These are phyloP conservation scores for Russula sp. DNA, from an alignment of 768 basidiomycete species.

Conservation along the genomic window DNA sequence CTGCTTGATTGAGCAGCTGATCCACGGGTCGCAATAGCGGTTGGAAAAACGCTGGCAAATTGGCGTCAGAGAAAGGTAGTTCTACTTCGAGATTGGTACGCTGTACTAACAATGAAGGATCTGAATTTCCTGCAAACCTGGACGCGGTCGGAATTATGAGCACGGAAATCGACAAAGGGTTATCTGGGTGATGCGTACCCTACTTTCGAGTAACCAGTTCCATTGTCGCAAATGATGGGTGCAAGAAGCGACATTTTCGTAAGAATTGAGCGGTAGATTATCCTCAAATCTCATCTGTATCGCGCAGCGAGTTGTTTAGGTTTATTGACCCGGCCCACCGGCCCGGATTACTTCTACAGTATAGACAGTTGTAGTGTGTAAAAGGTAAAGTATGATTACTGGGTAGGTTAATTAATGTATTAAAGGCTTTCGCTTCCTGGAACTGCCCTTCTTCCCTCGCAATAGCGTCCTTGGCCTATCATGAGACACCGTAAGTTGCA, in stretches of 20 bases:
- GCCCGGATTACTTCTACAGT: background rate
- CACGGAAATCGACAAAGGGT: background rate
- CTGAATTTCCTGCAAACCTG: constrained; percentile 97
- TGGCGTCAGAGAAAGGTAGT: constrained; percentile 14
- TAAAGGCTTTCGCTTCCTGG: constrained; percentile 27
- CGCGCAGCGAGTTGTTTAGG: constrained; percentile 22
- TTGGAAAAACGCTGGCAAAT: constrained; percentile 84
- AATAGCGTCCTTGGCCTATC: constrained; percentile 36
- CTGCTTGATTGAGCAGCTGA: constrained; percentile 56
- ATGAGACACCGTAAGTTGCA: background rate
- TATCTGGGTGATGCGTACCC: constrained; percentile 56
- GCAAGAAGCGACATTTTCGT: constrained; percentile 75
- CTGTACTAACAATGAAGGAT: constrained; percentile 86
- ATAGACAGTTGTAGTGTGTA: too few relatives aligned
- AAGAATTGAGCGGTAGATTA: background rate
- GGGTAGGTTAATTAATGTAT: too few relatives aligned
- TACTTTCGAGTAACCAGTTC: constrained; percentile 95
- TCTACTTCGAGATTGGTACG: background rate
- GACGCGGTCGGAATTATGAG: constrained; percentile 5
- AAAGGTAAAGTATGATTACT: too few relatives aligned
- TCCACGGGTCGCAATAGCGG: constrained; percentile 90
- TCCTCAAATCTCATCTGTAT: background rate
- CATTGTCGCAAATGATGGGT: constrained; percentile 97
- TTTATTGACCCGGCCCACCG: constrained; percentile 21
- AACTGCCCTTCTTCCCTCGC: constrained; percentile 28